A percentile compares a stretch with the other conserved stretches of the same genome.
phyloP scores from a whole-genome alignment of 257 asterid species.

The Solanum medicagineum region DNA sequence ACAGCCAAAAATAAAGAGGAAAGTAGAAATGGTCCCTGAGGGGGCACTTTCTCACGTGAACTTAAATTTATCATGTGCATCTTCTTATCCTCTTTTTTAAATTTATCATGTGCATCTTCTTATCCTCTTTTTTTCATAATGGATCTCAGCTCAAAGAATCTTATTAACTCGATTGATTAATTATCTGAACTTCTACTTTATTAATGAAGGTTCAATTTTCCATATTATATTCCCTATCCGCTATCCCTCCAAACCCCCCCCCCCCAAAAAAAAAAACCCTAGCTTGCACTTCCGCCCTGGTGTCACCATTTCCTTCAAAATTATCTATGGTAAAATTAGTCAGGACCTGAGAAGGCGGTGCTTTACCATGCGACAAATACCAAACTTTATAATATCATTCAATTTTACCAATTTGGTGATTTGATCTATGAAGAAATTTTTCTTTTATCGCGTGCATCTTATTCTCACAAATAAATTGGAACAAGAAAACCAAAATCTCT shows the following conservation, averaged over 20 bases:
- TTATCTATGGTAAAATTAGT: too few relatives aligned
- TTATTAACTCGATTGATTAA: too few relatives aligned
- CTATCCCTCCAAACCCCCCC: too few relatives aligned
- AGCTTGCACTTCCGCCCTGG: background rate
- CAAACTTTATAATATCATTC: too few relatives aligned
- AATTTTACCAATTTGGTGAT: too few relatives aligned
- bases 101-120: conserved; percentile 3
- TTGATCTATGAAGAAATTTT: too few relatives aligned
- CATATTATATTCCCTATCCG: too few relatives aligned
- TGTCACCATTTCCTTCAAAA: background rate
- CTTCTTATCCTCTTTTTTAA: conserved; percentile 9
- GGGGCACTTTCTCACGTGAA: conserved; percentile 7
- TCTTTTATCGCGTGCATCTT: too few relatives aligned
- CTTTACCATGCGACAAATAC: too few relatives aligned
- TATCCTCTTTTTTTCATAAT: background rate
- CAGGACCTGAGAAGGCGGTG: too few relatives aligned
- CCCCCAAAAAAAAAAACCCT: background rate
- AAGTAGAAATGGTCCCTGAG: background rate
- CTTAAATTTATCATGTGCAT: background rate
- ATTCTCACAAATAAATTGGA: background rate
- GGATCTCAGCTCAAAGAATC: background rate
- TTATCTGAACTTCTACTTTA: too few relatives aligned
- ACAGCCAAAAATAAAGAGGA: background rate
- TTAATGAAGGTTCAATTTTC: too few relatives aligned
- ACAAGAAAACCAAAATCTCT: background rate